Base-by-base conservation (phyloP, 169 alveolate species). In the Eimeria maxima region DNA sequence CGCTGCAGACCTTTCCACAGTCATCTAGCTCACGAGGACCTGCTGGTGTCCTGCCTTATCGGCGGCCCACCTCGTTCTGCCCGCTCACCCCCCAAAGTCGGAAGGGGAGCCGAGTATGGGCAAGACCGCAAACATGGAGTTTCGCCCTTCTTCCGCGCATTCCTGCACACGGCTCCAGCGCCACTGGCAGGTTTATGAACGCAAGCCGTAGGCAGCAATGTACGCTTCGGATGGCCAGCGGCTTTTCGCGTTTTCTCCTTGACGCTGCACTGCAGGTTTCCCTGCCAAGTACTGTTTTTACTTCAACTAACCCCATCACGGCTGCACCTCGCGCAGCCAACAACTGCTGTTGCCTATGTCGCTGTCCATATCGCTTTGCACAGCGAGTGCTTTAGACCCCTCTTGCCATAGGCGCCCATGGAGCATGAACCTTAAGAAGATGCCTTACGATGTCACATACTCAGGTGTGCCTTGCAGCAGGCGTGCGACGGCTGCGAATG, bases 211-310 rank as follows among this genome's bases (percentile, higher is more conserved):
- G 84, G 84, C 5, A 38, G 53, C 84, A 73, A 14, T 73, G 84
- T 57, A 73, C 18, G 84, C 84, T 42, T 78, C 69, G 89, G 65
- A 78, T 78, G 67, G 38, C 67, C 89, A 16, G 89, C 33, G 44
- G 89, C 89, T 22, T 24, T 47, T 20, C 63, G 29, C 47, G 29
- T 78, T 78, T 45, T 45, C 24, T 20, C 55, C 65, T 50, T 78
- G 38, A 50, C 67, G 38, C 67, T 47, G 67, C 67, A 78, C 20
- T 4, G 67, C 47, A 20, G 67, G 16, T 47, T 45, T 22, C 47
- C 69, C 47, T 47, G 67, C 47, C 69, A 78, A 50, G 55, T 27
- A 33, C 22, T 20, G 42, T 10, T 47, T 38, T 24, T 20, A 50
- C 89, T 2, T 65, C 84, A 44, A 50, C 89, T 10, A 65, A 3